Evolutionary conservation across 352 stramenopile species (phyloP).

Genomic region (Phytophthora pseudosyringae): DNA sequence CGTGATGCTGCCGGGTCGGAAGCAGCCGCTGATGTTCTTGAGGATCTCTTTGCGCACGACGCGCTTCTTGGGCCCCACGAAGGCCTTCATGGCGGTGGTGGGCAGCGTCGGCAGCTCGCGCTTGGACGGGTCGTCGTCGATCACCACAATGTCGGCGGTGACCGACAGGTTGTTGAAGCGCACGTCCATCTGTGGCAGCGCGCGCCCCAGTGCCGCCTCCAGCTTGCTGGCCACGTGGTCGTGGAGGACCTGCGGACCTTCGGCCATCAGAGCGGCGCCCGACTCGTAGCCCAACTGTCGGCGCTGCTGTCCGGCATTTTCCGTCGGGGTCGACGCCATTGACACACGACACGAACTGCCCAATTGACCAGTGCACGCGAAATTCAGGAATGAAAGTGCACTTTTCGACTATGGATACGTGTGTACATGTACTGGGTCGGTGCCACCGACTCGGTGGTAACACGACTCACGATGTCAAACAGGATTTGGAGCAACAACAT

Average conservation of each 20-base stretch:
- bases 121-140: constrained; percentile 1
- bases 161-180: constrained; percentile 24
- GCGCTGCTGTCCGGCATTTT: not conserved
- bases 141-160: constrained; percentile 23
- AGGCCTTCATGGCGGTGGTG: constrained; percentile 24
- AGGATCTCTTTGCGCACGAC: constrained; percentile 46
- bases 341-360: too few relatives aligned
- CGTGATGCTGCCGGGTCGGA: constrained; percentile 45
- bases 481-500: too few relatives aligned
- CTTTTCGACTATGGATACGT: too few relatives aligned
- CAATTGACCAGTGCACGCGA: too few relatives aligned
- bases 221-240: constrained; percentile 26
- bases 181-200: constrained; percentile 38
- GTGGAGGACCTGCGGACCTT: constrained; percentile 38
- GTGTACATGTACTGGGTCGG: too few relatives aligned
- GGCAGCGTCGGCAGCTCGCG: constrained; percentile 36
- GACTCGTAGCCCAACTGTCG: constrained; percentile 22
- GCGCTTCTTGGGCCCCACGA: constrained; percentile 35
- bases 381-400: too few relatives aligned
- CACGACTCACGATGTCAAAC: too few relatives aligned
- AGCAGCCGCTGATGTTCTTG: constrained; percentile 34
- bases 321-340: not conserved
- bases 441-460: too few relatives aligned
- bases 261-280: constrained; percentile 25
- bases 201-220: constrained; percentile 18